Conservation (phyloP, 1,284 basidiomycete genomes). For the Malassezia slooffiae region DNA sequence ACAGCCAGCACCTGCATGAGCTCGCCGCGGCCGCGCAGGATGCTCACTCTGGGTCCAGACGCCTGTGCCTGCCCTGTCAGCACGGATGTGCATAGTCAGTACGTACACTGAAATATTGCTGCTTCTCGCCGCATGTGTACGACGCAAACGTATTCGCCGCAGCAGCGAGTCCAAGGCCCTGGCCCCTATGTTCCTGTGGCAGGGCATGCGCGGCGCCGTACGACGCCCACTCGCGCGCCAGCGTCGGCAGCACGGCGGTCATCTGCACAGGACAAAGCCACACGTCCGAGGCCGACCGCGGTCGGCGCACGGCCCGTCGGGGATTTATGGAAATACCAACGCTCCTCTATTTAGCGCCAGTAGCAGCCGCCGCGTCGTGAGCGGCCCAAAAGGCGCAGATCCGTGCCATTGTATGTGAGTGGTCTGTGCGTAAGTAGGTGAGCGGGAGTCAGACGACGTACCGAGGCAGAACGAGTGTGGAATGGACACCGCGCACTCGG, state of each 20-base stretch:
- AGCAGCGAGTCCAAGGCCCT: conserved; percentile 1
- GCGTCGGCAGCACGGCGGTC: conserved; percentile 8
- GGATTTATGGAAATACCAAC: too few species aligned
- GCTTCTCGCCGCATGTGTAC: neutral
- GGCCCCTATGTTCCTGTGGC: too few species aligned
- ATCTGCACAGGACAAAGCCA: conserved; percentile 1
- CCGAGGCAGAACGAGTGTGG: conserved; percentile 13
- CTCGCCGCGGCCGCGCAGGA: conserved; percentile 2
- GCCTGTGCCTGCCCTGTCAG: conserved; percentile 11
- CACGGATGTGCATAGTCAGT: too few species aligned
- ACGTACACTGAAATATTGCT: conserved; percentile 11
- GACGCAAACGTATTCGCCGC: conserved; percentile 14
- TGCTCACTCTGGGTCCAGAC: conserved; percentile 8
- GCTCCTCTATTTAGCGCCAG: too few species aligned
- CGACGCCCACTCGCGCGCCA: conserved; percentile 14
- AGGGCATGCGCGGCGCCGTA: conserved; percentile 12
- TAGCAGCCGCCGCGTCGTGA: neutral
- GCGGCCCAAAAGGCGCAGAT: conserved; percentile 8
- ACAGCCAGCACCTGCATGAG: conserved; percentile 10
- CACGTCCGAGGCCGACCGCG: too few species aligned
- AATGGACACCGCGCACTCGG: conserved; percentile 2
- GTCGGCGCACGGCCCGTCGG: too few species aligned
- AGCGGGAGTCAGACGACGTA: conserved; percentile 1
- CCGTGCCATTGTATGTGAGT: neutral
- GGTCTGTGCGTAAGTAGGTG: too few species aligned